Conservation (phyloP, 441 rosid genomes). For the Raphanus hybrid region DNA sequence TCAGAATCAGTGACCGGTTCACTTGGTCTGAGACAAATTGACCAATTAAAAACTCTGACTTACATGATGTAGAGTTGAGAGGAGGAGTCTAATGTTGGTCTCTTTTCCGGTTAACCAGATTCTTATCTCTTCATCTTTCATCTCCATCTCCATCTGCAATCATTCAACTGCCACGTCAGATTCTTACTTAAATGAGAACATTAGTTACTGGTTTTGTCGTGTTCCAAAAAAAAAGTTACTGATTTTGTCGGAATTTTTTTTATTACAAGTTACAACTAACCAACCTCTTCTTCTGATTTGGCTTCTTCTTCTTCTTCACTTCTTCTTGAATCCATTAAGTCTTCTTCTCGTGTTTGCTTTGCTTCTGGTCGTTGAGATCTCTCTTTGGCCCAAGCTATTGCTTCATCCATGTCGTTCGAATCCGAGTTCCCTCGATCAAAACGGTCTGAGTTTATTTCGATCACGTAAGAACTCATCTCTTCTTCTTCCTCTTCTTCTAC, state of each 20-base stretch:
- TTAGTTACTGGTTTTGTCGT: not conserved
- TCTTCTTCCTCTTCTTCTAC: constrained; percentile 47
- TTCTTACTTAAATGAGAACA: not conserved
- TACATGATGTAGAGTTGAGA: constrained; percentile 84
- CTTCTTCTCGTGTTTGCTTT: constrained; percentile 48
- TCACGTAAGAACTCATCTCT: constrained; percentile 83
- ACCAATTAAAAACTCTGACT: constrained; percentile 6
- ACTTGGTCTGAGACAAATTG: not conserved
- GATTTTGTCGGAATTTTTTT: constrained; percentile 9
- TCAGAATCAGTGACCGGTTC: constrained; percentile 5
- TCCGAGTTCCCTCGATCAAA: constrained; percentile 55
- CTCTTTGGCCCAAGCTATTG: constrained; percentile 97
- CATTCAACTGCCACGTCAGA: constrained; percentile 6
- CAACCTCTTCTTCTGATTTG: constrained; percentile 62
- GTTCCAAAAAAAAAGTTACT: not conserved
- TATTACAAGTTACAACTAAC: constrained; percentile 13
- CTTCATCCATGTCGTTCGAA: constrained; percentile 79
- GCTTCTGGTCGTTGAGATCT: constrained; percentile 54
- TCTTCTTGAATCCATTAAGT: constrained; percentile 46
- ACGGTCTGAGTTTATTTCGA: constrained; percentile 81
- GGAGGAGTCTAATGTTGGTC: constrained; percentile 68
- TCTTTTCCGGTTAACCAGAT: constrained; percentile 86
- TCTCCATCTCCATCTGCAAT: constrained; percentile 56
- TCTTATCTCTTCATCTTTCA: constrained; percentile 69
- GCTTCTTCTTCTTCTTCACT: constrained; percentile 38